Evolutionary conservation across 2,329 filamentous ascomycete genomes (phyloP).

Genomic region (Neopestalotiopsis rosae): DNA sequence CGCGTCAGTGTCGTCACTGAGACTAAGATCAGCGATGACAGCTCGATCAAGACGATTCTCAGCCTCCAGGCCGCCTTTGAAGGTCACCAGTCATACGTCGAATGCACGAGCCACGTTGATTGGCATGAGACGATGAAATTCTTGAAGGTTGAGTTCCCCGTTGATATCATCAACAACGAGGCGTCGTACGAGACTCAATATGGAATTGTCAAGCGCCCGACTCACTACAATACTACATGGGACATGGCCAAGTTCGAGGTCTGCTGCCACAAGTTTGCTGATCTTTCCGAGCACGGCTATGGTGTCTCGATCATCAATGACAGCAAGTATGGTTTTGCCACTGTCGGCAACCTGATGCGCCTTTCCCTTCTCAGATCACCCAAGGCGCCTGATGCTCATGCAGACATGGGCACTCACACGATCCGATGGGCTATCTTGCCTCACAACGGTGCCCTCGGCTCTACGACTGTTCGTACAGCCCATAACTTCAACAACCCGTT

Average conservation of each 20-base stretch:
- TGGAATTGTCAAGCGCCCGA: constrained; percentile 85
- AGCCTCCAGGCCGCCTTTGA: constrained; percentile 74
- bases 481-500: constrained; percentile 91
- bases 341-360: constrained; percentile 86
- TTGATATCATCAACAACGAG: constrained; percentile 88
- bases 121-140: constrained; percentile 98
- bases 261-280: constrained; percentile 93
- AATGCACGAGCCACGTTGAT: constrained; percentile 86
- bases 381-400: constrained; percentile 91
- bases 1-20: constrained; percentile 82
- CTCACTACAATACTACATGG: constrained; percentile 97
- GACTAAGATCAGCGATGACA: constrained; percentile 85
- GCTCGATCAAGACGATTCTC: constrained; percentile 86
- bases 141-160: constrained; percentile 97
- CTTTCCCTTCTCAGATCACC: constrained; percentile 84
- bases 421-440: constrained; percentile 93
- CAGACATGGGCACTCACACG: constrained; percentile 88
- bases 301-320: constrained; percentile 94
- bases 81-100: constrained; percentile 71
- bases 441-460: constrained; percentile 74
- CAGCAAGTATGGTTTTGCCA: constrained; percentile 95
- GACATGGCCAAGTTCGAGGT: constrained; percentile 99
- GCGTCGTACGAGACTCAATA: constrained; percentile 96
- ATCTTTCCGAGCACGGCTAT: constrained; percentile 85
- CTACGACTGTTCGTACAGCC: constrained; percentile 79